A percentile compares a stretch with the other conserved stretches of the same genome.
These are phyloP conservation scores for Podaxis rugospora DNA, from an alignment of 768 basidiomycete species.

Conservation along the genomic window DNA sequence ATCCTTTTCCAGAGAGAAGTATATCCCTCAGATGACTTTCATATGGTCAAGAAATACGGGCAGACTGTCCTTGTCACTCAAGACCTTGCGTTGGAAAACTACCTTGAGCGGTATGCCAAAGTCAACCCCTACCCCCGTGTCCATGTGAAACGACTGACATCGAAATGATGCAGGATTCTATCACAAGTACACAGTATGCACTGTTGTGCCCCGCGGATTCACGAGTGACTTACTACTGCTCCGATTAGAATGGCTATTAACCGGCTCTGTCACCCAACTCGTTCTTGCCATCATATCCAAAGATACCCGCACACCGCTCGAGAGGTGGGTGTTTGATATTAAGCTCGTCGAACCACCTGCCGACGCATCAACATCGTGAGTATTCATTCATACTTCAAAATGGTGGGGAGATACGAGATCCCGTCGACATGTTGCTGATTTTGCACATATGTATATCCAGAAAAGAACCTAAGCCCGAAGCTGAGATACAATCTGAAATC, in stretches of 20 bases:
- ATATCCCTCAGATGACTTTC: conserved; percentile 97
- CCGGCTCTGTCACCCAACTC: conserved; percentile 87
- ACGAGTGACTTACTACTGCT: background rate
- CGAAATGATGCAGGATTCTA: conserved; percentile 59
- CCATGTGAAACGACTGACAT: background rate
- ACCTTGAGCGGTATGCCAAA: conserved; percentile 67
- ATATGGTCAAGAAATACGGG: conserved; percentile 99
- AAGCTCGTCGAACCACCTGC: conserved; percentile 68
- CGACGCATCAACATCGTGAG: conserved; percentile 48
- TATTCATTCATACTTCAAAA: conserved; percentile 7
- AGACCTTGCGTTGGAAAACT: conserved; percentile 89
- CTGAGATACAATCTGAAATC: conserved; percentile 96
- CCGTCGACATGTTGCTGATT: background rate
- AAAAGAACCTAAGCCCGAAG: conserved; percentile 62
- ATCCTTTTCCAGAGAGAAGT: conserved; percentile 96
- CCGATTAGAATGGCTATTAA: conserved; percentile 83
- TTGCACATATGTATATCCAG: conserved; percentile 24
- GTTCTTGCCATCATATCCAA: conserved; percentile 96
- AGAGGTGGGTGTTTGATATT: conserved; percentile 98
- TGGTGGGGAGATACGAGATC: background rate
- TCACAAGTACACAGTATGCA: conserved; percentile 86
- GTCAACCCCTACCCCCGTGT: background rate
- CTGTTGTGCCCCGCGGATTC: background rate
- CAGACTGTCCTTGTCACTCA: conserved; percentile 93
- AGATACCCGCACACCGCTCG: conserved; percentile 85